Evolutionary conservation across 352 stramenopile species (phyloP).

Genomic region (Peronospora destructor): DNA sequence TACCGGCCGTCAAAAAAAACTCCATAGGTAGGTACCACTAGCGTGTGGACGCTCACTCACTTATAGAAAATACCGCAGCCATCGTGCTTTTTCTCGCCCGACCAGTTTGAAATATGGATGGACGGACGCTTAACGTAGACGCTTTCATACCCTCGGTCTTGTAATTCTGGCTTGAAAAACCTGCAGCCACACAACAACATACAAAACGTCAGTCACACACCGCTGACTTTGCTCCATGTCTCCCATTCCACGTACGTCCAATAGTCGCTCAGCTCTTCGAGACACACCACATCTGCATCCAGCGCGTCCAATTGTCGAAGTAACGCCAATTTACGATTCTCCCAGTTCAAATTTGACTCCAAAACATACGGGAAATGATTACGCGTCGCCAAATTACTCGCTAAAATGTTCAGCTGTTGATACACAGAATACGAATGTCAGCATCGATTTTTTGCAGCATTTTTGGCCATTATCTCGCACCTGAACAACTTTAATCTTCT

Average conservation of each 20-base stretch:
- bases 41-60: slow-evolving; percentile 20
- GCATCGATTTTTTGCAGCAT: background rate
- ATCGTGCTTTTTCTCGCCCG: slow-evolving; percentile 82
- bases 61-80: slow-evolving; percentile 87
- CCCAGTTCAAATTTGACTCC: slow-evolving; percentile 75
- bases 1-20: background rate
- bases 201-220: slow-evolving; percentile 5
- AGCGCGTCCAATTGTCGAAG: slow-evolving; percentile 66
- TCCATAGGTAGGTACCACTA: background rate
- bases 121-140: slow-evolving; percentile 82
- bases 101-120: slow-evolving; percentile 82
- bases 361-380: slow-evolving; percentile 86
- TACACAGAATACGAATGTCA: slow-evolving; percentile 8
- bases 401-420: slow-evolving; percentile 73
- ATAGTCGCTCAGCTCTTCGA: slow-evolving; percentile 85
- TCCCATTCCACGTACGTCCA: slow-evolving; percentile 55
- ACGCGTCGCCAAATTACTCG: slow-evolving; percentile 76
- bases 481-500: slow-evolving; percentile 77
- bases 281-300: slow-evolving; percentile 75
- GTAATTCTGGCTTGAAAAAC: slow-evolving; percentile 75
- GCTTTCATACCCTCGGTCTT: slow-evolving; percentile 74
- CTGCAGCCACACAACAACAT: slow-evolving; percentile 24
- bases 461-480: slow-evolving; percentile 17
- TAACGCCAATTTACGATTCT: slow-evolving; percentile 72
- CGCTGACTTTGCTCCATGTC: background rate